These are phyloP conservation scores for Claviceps quebecensis DNA, from an alignment of 2,329 filamentous ascomycete species.

Conservation along the genomic window DNA sequence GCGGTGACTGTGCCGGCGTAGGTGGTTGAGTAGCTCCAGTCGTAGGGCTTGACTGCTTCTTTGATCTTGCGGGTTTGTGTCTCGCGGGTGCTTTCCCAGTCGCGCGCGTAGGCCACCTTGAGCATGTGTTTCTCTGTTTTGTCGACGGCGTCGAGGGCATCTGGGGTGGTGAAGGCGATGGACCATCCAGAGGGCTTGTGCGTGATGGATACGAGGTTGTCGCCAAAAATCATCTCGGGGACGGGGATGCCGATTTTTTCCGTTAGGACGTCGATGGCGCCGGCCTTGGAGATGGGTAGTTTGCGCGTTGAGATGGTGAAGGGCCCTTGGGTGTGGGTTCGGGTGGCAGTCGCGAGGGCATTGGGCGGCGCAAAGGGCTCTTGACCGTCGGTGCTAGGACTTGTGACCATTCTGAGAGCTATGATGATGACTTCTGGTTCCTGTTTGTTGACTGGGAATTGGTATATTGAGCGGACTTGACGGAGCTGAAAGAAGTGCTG, in stretches of 20 bases:
- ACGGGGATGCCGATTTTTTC: slow-evolving; percentile 68
- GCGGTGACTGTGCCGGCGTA: slow-evolving; percentile 53
- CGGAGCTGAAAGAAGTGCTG: too few species aligned
- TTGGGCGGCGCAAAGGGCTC: slow-evolving; percentile 41
- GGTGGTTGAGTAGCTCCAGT: slow-evolving; percentile 92
- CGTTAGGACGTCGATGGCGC: slow-evolving; percentile 76
- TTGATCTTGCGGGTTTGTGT: slow-evolving; percentile 76
- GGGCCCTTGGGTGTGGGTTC: slow-evolving; percentile 41
- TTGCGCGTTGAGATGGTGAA: slow-evolving; percentile 76
- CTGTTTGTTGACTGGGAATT: background rate
- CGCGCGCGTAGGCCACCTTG: slow-evolving; percentile 80
- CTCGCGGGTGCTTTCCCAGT: slow-evolving; percentile 60
- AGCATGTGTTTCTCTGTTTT: slow-evolving; percentile 88
- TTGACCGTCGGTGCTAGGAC: slow-evolving; percentile 26
- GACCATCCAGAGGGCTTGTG: slow-evolving; percentile 66
- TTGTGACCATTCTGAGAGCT: slow-evolving; percentile 16
- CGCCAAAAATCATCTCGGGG: slow-evolving; percentile 98
- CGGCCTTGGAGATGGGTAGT: slow-evolving; percentile 85
- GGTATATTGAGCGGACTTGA: too few species aligned
- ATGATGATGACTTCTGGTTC: background rate
- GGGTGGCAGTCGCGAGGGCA: slow-evolving; percentile 39
- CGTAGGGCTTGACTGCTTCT: slow-evolving; percentile 88
- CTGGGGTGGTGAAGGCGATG: slow-evolving; percentile 69
- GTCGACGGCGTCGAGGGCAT: slow-evolving; percentile 81
- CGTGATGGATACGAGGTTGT: slow-evolving; percentile 68